Conservation (phyloP, 352 stramenopile genomes). For the Pythium guiyangense region DNA sequence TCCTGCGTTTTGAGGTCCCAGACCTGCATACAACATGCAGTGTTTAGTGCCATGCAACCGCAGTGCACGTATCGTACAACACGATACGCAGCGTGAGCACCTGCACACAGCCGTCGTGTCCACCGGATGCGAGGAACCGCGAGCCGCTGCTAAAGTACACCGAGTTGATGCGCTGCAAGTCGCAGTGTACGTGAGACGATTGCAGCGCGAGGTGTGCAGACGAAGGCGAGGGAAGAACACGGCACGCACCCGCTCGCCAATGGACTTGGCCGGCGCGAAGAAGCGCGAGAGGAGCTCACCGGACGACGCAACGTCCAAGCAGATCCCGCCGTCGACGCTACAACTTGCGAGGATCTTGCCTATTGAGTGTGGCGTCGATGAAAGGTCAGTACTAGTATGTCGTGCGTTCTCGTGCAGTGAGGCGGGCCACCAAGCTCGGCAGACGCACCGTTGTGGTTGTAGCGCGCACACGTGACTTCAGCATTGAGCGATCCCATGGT, state of each 20-base stretch:
- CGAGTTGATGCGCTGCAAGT: slow-evolving; percentile 43
- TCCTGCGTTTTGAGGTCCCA: slow-evolving; percentile 80
- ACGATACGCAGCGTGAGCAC: slow-evolving; percentile 12
- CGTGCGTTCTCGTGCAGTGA: no score
- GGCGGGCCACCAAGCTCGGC: not conserved
- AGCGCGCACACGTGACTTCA: slow-evolving; percentile 54
- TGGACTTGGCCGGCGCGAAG: slow-evolving; percentile 41
- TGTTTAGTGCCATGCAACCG: no score
- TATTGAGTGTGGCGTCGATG: not conserved
- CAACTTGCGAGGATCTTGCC: slow-evolving; percentile 62
- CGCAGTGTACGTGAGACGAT: not conserved
- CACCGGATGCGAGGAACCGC: slow-evolving; percentile 56
- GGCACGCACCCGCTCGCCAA: slow-evolving; percentile 30
- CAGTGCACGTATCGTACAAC: no score
- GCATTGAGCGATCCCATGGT: slow-evolving; percentile 44
- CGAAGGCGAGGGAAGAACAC: no score
- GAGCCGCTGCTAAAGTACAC: slow-evolving; percentile 73
- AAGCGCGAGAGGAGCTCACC: slow-evolving; percentile 61
- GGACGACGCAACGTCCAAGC: slow-evolving; percentile 43
- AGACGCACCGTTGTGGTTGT: slow-evolving; percentile 53
- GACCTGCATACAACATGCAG: slow-evolving; percentile 21
- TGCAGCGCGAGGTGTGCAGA: no score
- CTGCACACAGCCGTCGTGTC: slow-evolving; percentile 48
- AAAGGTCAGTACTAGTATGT: no score
- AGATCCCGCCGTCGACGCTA: slow-evolving; percentile 56